Conservation (phyloP, 1,284 basidiomycete species). For the Phylloporus sp. region DNA sequence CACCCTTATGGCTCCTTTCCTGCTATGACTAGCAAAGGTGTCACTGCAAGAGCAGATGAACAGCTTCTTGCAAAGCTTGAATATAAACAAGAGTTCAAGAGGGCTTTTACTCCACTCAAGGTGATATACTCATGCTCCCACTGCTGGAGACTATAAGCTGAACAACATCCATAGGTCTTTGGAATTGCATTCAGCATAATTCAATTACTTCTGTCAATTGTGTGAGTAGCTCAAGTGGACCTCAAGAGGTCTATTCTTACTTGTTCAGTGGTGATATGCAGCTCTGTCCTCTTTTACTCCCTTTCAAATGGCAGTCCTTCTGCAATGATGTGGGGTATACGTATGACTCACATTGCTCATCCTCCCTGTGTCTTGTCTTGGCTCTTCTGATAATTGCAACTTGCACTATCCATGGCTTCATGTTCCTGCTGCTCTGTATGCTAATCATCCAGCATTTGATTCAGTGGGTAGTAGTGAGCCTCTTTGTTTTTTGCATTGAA, state of each 20-base stretch:
- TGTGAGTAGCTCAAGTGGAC: conserved; percentile 28
- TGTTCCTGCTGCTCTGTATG: no score
- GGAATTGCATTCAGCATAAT: conserved; percentile 46
- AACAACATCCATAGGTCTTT: conserved; percentile 34
- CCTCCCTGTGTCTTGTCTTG: not conserved
- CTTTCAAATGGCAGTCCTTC: conserved; percentile 79
- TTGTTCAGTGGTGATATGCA: conserved; percentile 36
- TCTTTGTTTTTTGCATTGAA: conserved; percentile 46
- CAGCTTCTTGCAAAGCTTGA: conserved; percentile 54
- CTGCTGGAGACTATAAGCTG: not conserved
- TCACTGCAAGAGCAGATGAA: conserved; percentile 36
- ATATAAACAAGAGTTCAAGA: conserved; percentile 74
- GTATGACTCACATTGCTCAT: no score
- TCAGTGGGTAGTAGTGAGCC: conserved; percentile 37
- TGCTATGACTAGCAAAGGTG: conserved; percentile 25
- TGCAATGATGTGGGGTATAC: conserved; percentile 83
- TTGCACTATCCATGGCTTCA: not conserved
- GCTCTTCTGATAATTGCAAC: not conserved
- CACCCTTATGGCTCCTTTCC: no score
- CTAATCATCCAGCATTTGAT: no score
- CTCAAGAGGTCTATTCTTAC: not conserved
- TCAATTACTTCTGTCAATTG: conserved; percentile 50
- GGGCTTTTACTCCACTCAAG: conserved; percentile 68
- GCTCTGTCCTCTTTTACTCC: conserved; percentile 72
- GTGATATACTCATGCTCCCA: conserved; percentile 22